These are phyloP conservation scores for Pseudocercospora musae DNA, from an alignment of 2,329 filamentous ascomycete species.

Conservation along the genomic window DNA sequence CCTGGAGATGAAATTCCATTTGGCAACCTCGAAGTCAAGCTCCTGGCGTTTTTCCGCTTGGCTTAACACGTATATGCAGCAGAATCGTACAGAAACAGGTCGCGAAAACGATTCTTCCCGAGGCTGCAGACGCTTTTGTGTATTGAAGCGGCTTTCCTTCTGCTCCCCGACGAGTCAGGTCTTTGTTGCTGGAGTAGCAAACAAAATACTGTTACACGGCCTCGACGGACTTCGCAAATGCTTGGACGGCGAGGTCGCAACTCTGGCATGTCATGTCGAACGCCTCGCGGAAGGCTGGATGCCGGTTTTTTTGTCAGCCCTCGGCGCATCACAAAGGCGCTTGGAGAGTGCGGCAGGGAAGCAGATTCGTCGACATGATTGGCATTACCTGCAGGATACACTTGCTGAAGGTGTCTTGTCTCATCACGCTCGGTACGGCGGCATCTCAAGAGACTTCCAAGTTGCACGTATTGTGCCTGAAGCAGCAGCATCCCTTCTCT, in stretches of 20 bases:
- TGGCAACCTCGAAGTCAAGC: background rate
- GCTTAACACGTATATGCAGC: slow-evolving; percentile 1
- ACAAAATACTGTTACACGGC: background rate
- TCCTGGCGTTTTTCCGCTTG: background rate
- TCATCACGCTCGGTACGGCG: no score
- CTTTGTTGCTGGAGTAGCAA: background rate
- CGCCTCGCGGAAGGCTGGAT: background rate
- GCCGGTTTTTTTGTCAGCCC: background rate
- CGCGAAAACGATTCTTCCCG: background rate
- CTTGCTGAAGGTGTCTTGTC: background rate
- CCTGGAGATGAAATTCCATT: background rate
- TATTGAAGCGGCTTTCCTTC: background rate
- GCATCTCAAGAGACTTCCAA: no score
- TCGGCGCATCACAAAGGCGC: background rate
- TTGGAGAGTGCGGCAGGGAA: background rate
- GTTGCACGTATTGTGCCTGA: no score
- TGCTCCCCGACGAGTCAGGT: background rate
- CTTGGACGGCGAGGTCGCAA: background rate
- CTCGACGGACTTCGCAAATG: background rate
- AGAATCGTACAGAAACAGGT: background rate
- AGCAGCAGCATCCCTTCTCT: background rate
- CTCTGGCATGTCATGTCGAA: background rate
- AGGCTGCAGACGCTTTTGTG: background rate
- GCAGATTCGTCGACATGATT: background rate
- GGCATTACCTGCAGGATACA: background rate